Base-by-base conservation (phyloP, 2,329 filamentous ascomycete species). In the Rhinocladiella similis region DNA sequence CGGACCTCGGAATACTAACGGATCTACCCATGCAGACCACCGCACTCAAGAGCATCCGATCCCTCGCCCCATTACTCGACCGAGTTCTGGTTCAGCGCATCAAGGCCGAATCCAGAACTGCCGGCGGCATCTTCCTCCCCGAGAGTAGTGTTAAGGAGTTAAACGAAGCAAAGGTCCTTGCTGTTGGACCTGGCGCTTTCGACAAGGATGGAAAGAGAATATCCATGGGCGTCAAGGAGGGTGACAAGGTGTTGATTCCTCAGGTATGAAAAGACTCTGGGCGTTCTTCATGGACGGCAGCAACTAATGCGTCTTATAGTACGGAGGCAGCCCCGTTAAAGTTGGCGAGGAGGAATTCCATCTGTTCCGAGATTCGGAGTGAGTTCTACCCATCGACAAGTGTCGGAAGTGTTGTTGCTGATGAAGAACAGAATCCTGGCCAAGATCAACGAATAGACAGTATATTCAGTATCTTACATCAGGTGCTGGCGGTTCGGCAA, bases 311-410 rank as follows among this genome's bases (percentile, higher is more conserved):
- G 45, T 20, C 46, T 19, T 61, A 61, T 69, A 96, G 90, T 99
- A 88, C 71, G 94, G 94, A 70, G 94, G 94, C 64, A 94, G 88
- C 72, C 88, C 93, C 64, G 87, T 99, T 75, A 97, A 97, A 85
- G 90, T 97, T 67, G 94, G 93, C 67, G 93, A 99, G 69, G 91
- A 97, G 67, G 94, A 99, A 80, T 97, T 85, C 82, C 86, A 89
- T 63, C 86, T 99, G 64, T 99, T 96, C 88, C 85, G 94, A 70
- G 94, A 99, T 78, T 89, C 91, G 81, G 94, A 99, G 93, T 97
- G 87, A 79, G 92, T 88, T 50, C 12, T 42, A 20, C 7, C 16
- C 25, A 3, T 25, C 14, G 1, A 3, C 33, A 14, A 16, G 5
- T 27, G 49, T n/a, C 41, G 6, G 6, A n/a, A 9, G 19, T 1